Evolutionary conservation across 768 basidiomycete genomes (phyloP).

Genomic region (Pleurotus citrinopileatus): DNA sequence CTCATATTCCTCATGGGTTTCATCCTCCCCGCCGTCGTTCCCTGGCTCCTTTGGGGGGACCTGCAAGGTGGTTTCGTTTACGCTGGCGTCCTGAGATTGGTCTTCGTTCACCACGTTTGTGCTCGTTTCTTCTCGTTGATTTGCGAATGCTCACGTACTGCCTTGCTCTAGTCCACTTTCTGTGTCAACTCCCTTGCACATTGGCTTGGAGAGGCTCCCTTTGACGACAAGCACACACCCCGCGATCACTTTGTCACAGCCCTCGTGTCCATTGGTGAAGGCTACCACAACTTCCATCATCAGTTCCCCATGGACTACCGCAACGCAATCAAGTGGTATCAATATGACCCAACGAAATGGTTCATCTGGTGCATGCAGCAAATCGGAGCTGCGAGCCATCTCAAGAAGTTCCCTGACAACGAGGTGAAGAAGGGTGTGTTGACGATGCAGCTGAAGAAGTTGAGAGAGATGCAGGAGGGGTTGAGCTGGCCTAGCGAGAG

Average conservation of each 20-base stretch:
- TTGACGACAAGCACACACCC: conserved; percentile 34
- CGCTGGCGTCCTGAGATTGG: conserved; percentile 1
- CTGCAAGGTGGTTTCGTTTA: conserved; percentile 74
- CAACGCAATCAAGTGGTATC: conserved; percentile 92
- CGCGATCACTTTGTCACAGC: conserved; percentile 88
- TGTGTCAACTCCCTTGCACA: conserved; percentile 96
- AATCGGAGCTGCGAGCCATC: conserved; percentile 66
- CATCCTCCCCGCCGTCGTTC: conserved; percentile 8
- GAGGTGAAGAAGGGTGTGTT: conserved; percentile 83
- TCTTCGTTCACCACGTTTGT: conserved; percentile 8
- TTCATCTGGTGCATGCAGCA: conserved; percentile 65
- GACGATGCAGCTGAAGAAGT: conserved; percentile 89
- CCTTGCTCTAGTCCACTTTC: conserved; percentile 72
- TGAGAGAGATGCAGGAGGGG: conserved; percentile 71
- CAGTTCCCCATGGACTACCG: conserved; percentile 96
- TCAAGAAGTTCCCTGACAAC: conserved; percentile 61
- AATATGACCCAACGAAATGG: conserved; percentile 92
- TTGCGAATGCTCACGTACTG: background rate
- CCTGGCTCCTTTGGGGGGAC: conserved; percentile 66
- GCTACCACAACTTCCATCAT: conserved; percentile 99
- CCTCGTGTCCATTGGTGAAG: conserved; percentile 88
- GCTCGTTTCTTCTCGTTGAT: background rate
- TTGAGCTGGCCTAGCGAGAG: conserved; percentile 78
- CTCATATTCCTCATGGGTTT: conserved; percentile 5
- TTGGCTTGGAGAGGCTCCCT: conserved; percentile 68